Percentiles rank a stretch among this genome's conserved stretches.
Evolutionary conservation across 1,284 basidiomycete genomes (phyloP).

Genomic region (Chalciporus sp.): DNA sequence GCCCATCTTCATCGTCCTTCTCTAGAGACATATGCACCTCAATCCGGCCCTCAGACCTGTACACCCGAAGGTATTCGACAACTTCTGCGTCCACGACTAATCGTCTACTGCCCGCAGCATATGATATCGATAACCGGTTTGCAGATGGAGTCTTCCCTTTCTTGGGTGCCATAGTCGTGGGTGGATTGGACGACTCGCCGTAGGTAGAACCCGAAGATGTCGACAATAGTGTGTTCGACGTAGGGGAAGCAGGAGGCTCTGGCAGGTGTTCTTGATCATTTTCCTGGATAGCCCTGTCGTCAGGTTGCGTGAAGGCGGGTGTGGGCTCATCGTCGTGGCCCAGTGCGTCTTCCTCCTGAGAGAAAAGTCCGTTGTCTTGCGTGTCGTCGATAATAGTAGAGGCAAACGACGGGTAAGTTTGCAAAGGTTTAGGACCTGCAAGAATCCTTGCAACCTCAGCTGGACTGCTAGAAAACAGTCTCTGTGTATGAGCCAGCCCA

Average conservation of each 20-base stretch:
- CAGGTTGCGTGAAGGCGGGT: slow-evolving; percentile 9
- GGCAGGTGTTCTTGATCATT: slow-evolving; percentile 51
- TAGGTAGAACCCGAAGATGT: slow-evolving; percentile 51
- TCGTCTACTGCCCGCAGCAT: slow-evolving; percentile 84
- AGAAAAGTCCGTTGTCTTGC: slow-evolving; percentile 35
- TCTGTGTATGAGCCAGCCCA: slow-evolving; percentile 45
- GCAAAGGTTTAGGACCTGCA: slow-evolving; percentile 35
- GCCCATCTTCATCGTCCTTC: slow-evolving; percentile 52
- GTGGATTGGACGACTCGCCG: slow-evolving; percentile 32
- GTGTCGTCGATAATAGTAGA: slow-evolving; percentile 52
- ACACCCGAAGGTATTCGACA: slow-evolving; percentile 80
- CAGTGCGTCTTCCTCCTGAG: slow-evolving; percentile 32
- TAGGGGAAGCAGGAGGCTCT: slow-evolving; percentile 56
- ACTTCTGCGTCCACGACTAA: slow-evolving; percentile 89
- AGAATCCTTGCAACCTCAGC: slow-evolving; percentile 5
- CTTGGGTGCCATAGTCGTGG: slow-evolving; percentile 15
- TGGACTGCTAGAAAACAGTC: slow-evolving; percentile 17
- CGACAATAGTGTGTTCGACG: slow-evolving; percentile 53
- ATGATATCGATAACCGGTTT: slow-evolving; percentile 91
- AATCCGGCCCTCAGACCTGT: slow-evolving; percentile 81
- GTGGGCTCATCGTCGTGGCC: slow-evolving; percentile 14
- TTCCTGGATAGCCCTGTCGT: slow-evolving; percentile 19
- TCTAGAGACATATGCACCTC: slow-evolving; percentile 74
- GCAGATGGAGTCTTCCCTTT: slow-evolving; percentile 58
- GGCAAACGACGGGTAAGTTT: slow-evolving; percentile 44